Evolutionary conservation across 768 basidiomycete genomes (phyloP), one percentile per base, ranked within the genome.

Genomic region (Tulasnella calospora): DNA sequence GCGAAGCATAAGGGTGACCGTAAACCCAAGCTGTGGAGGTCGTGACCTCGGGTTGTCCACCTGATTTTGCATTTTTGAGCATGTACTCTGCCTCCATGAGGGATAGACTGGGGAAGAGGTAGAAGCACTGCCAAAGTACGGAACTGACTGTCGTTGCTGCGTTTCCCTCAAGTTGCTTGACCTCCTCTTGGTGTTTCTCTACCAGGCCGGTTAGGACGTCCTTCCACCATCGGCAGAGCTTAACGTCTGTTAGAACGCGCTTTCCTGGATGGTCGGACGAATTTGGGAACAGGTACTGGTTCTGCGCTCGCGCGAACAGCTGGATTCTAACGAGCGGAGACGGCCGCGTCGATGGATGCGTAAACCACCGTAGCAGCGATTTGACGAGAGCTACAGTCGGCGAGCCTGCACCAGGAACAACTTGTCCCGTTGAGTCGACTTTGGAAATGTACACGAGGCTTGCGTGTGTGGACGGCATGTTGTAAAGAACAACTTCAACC

Each of bases 221-320:
- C 83, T 92, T 93, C 98, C 98, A 99, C 98, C 98, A 99, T 51
- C 87, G 90, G 82, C 95, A 95, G 3, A 99, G 88, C 82, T 88
- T 88, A 67, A 91, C 86, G 83, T 98, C 98, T 67, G 89, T 88
- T 76, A 97, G 84, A 1, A 92, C 91, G 23, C 85, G 88, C 84
- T 98, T 98, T 2, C 89, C 89, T 2, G 84, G 76, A 80, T 87
- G 90, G 27, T 93, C 90, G 3, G 88, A 85, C 13, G 94, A 95
- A 83, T 95, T 95, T 0, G 96, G 93, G 84, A 99, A 99, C 73
- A 99, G 87, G 83, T 99, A 99, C 84, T 98, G 96, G 46, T 85
- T 86, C 84, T 98, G 96, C 3, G 94, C 90, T 23, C 95, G 88
- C 10, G 97, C 97, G 83, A 97, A 98, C 23, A 98, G 86, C 81